Percentiles rank a stretch among this genome's conserved stretches.
Evolutionary conservation across 345 rosid genomes (phyloP).

Genomic region (Linum tenue): DNA sequence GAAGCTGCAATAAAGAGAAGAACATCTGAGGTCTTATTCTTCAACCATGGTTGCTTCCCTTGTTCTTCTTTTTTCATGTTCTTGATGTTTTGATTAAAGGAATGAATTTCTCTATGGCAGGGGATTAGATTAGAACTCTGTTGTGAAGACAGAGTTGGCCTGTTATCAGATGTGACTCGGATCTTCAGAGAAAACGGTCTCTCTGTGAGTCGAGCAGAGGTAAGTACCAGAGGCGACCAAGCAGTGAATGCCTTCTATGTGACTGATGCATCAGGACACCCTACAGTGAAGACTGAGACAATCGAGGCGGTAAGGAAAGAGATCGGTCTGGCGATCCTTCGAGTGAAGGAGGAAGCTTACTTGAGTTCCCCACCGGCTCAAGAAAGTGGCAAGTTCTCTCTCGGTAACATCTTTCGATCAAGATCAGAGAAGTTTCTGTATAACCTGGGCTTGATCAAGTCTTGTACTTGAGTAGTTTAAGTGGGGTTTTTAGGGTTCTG

Average conservation of each 20-base stretch:
- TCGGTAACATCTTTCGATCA: constrained; percentile 54
- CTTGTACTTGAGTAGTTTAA: constrained; percentile 31
- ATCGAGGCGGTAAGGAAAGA: constrained; percentile 72
- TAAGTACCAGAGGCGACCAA: constrained; percentile 61
- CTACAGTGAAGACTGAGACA: constrained; percentile 48
- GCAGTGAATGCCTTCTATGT: constrained; percentile 79
- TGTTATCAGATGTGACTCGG: constrained; percentile 84
- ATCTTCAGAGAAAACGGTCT: constrained; percentile 90
- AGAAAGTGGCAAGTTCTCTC: constrained; percentile 46
- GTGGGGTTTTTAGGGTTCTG: constrained; percentile 2
- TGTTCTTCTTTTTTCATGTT: neutral
- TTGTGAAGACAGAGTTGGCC: constrained; percentile 72
- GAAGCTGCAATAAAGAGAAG: constrained; percentile 91
- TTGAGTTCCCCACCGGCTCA: constrained; percentile 26
- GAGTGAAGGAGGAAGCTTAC: constrained; percentile 44
- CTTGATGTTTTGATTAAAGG: constrained; percentile 1
- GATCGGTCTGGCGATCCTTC: constrained; percentile 60
- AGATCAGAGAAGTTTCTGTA: constrained; percentile 70
- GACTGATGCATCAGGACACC: constrained; percentile 62
- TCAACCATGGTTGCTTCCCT: neutral
- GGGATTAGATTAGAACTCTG: constrained; percentile 78
- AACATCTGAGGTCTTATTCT: constrained; percentile 41
- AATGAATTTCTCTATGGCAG: constrained; percentile 23
- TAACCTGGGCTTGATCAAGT: constrained; percentile 55
- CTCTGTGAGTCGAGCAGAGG: constrained; percentile 78